These are phyloP conservation scores for Myxozyma monticola DNA, from an alignment of 805 yeast species.

Conservation along the genomic window DNA sequence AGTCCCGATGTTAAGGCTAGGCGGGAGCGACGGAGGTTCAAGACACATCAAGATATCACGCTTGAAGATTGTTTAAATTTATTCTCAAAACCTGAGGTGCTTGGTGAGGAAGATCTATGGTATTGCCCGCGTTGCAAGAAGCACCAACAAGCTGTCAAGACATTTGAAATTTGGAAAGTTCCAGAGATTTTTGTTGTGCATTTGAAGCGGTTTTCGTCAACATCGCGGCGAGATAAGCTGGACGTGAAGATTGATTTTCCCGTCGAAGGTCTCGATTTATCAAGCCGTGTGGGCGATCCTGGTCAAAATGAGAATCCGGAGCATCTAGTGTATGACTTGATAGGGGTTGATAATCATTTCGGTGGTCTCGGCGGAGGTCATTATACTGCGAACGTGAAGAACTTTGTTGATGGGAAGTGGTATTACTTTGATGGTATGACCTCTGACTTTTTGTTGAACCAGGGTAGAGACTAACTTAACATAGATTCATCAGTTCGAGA, in stretches of 20 bases:
- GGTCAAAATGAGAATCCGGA: constrained; percentile 27
- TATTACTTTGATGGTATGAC: constrained; percentile 73
- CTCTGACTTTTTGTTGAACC: neutral
- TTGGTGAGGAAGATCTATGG: constrained; percentile 90
- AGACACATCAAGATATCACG: constrained; percentile 45
- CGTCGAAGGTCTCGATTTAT: constrained; percentile 73
- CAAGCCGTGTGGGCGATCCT: constrained; percentile 51
- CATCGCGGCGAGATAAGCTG: constrained; percentile 82
- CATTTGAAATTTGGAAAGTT: constrained; percentile 87
- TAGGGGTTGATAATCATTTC: constrained; percentile 92
- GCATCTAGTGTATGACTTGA: constrained; percentile 67
- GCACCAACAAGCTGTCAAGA: constrained; percentile 86
- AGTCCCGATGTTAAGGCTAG: constrained; percentile 58
- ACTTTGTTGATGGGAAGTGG: constrained; percentile 76
- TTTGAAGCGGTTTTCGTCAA: constrained; percentile 74
- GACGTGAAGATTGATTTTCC: constrained; percentile 86
- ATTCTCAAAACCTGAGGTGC: constrained; percentile 78
- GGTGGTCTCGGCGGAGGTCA: constrained; percentile 99
- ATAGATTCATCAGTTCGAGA: constrained; percentile 66
- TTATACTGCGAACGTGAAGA: constrained; percentile 86
- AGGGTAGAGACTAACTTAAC: neutral
- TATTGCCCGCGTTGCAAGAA: constrained; percentile 88
- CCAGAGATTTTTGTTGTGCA: constrained; percentile 91
- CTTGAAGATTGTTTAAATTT: constrained; percentile 71
- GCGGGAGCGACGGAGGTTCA: constrained; percentile 14